phyloP scores from a whole-genome alignment of 2,329 filamentous ascomycete species.

The Ilyonectria sp. region DNA sequence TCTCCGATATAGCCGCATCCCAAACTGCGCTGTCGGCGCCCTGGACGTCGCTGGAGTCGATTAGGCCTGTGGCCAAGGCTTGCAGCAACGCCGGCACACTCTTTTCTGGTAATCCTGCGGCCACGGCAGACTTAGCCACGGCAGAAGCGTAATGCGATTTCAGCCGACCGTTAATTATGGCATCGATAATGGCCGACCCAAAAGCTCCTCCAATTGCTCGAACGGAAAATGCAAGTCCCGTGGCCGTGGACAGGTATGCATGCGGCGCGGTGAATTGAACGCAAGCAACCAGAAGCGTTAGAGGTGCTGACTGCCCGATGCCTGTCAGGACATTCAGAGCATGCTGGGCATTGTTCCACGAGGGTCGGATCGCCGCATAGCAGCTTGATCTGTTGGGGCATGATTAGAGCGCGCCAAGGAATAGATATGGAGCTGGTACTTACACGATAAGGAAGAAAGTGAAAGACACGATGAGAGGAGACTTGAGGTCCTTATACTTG shows the following conservation, averaged over 20 bases:
- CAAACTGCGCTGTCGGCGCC: conserved; percentile 18
- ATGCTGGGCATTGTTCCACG: conserved; percentile 20
- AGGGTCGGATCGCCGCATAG: conserved; percentile 22
- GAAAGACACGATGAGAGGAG: conserved; percentile 23
- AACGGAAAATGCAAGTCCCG: conserved; percentile 17
- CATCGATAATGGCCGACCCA: conserved; percentile 24
- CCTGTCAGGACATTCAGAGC: conserved; percentile 20
- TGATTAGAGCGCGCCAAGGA: neutral
- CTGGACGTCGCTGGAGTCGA: conserved; percentile 14
- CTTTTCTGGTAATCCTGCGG: conserved; percentile 21
- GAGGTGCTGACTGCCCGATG: conserved; percentile 19
- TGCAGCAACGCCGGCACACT: conserved; percentile 25
- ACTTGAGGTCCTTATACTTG: conserved; percentile 23
- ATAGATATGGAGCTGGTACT: neutral
- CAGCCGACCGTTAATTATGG: conserved; percentile 19
- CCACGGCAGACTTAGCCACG: conserved; percentile 7
- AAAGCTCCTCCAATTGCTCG: conserved; percentile 24
- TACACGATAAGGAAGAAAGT: conserved; percentile 20
- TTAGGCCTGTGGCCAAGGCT: conserved; percentile 14
- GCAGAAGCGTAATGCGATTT: conserved; percentile 20
- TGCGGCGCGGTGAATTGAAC: conserved; percentile 23
- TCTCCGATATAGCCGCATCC: conserved; percentile 19
- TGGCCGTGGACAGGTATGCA: conserved; percentile 15
- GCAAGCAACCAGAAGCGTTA: conserved; percentile 22
- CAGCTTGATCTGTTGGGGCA: conserved; percentile 10